phyloP scores from a whole-genome alignment of 768 basidiomycete genomes.

The Podaxis carcinomalis region DNA sequence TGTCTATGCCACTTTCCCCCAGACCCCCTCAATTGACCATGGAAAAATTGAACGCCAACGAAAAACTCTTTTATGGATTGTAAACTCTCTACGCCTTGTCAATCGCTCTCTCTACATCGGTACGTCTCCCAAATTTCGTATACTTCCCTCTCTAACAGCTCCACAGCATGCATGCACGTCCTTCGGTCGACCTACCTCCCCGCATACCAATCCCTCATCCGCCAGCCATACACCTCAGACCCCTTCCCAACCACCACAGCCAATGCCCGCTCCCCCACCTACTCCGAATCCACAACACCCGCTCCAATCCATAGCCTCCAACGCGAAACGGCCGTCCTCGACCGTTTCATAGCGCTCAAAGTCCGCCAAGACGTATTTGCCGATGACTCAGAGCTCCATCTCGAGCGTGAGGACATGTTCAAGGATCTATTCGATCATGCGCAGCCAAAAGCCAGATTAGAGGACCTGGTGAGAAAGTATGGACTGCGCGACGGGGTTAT shows the following conservation, averaged over 20 bases:
- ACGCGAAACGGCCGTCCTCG: constrained; percentile 71
- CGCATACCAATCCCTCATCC: constrained; percentile 57
- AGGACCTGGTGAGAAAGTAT: constrained; percentile 60
- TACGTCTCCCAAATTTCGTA: constrained; percentile 27
- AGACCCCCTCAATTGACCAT: constrained; percentile 29
- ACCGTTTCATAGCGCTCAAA: constrained; percentile 77
- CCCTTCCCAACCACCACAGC: constrained; percentile 55
- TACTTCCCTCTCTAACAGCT: background rate
- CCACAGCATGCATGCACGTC: constrained; percentile 66
- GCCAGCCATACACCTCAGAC: constrained; percentile 69
- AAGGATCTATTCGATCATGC: constrained; percentile 74
- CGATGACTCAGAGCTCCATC: constrained; percentile 71
- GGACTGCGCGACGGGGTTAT: constrained; percentile 39
- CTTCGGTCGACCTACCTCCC: constrained; percentile 73
- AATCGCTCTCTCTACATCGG: constrained; percentile 63
- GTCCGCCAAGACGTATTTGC: constrained; percentile 75
- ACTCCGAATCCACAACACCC: constrained; percentile 26
- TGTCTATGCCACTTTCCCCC: constrained; percentile 62
- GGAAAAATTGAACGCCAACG: constrained; percentile 50
- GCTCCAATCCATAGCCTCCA: constrained; percentile 44
- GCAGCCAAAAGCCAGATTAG: constrained; percentile 71
- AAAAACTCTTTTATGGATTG: constrained; percentile 70
- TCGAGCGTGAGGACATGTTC: constrained; percentile 72
- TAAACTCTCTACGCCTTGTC: constrained; percentile 57
- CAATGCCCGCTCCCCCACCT: constrained; percentile 19